A percentile compares a stretch with the other conserved stretches of the same genome.
phyloP scores from a whole-genome alignment of 1,139 yeast species.

The Lodderomyces oxycetoniae region DNA sequence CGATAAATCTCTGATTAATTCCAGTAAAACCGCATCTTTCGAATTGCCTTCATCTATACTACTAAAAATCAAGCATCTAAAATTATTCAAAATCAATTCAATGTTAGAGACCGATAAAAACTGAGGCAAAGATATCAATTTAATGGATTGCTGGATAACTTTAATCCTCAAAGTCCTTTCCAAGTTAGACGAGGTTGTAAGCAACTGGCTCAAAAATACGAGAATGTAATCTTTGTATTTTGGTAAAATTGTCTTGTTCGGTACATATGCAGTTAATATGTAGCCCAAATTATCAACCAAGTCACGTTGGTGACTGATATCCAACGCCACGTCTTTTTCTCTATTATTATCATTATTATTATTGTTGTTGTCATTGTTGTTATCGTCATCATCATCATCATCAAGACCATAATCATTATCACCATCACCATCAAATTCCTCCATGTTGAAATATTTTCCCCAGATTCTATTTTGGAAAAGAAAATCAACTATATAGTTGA shows the following conservation, averaged over 20 bases:
- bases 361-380: conserved; percentile 29
- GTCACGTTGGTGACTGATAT: conserved; percentile 55
- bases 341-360: conserved; percentile 30
- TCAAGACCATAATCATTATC: conserved; percentile 2
- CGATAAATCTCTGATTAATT: conserved; percentile 49
- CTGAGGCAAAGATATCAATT: conserved; percentile 42
- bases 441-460: conserved; percentile 34
- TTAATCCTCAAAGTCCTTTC: conserved; percentile 68
- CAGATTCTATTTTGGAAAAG: conserved; percentile 31
- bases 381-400: conserved; percentile 13
- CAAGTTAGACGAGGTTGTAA: conserved; percentile 59
- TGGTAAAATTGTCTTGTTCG: conserved; percentile 14
- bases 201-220: conserved; percentile 58
- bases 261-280: conserved; percentile 33
- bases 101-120: conserved; percentile 53
- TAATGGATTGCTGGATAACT: conserved; percentile 60
- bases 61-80: conserved; percentile 51
- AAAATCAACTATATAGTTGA: conserved; percentile 40
- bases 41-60: conserved; percentile 29
- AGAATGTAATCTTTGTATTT: conserved; percentile 61
- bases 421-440: conserved; percentile 13
- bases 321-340: conserved; percentile 24
- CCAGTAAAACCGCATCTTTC: conserved; percentile 32
- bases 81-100: conserved; percentile 58
- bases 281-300: conserved; percentile 58